A percentile compares a stretch with the other conserved stretches of the same genome.
phyloP scores from a whole-genome alignment of 208 protist genomes.

The Leishmania aethiopica region DNA sequence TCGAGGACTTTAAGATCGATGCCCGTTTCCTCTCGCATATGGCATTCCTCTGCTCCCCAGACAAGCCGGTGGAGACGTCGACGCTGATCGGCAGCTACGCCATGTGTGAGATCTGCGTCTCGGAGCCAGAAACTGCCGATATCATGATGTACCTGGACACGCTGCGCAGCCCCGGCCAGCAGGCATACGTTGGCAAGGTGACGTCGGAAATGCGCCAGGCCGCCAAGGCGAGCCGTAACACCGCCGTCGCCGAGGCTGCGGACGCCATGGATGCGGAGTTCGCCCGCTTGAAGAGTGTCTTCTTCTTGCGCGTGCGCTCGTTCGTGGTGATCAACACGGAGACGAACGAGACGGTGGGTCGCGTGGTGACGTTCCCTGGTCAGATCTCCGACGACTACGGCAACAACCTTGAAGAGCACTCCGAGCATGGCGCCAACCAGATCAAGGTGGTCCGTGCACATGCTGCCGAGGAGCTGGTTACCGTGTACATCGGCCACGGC shows the following conservation, averaged over 20 bases:
- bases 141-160: constrained; percentile 36
- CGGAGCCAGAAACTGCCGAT: constrained; percentile 30
- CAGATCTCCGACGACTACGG: constrained; percentile 62
- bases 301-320: constrained; percentile 51
- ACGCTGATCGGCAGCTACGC: constrained; percentile 43
- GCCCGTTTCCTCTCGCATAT: constrained; percentile 34
- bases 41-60: constrained; percentile 37
- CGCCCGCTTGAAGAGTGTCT: constrained; percentile 36
- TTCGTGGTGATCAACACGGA: constrained; percentile 41
- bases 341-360: constrained; percentile 34
- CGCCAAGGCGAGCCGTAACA: constrained; percentile 23
- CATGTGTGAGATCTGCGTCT: constrained; percentile 60
- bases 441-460: constrained; percentile 29
- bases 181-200: constrained; percentile 37
- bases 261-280: constrained; percentile 48
- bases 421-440: constrained; percentile 40
- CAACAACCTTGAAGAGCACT: constrained; percentile 64
- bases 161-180: constrained; percentile 36
- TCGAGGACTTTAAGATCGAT: constrained; percentile 36
- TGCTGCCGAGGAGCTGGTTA: constrained; percentile 24
- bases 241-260: constrained; percentile 21
- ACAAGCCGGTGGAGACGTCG: constrained; percentile 42
- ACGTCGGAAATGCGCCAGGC: constrained; percentile 25
- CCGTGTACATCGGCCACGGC: constrained; percentile 55
- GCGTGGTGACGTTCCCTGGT: constrained; percentile 44